phyloP scores from a whole-genome alignment of 805 yeast genomes.

The Cyberlindnera japonica region DNA sequence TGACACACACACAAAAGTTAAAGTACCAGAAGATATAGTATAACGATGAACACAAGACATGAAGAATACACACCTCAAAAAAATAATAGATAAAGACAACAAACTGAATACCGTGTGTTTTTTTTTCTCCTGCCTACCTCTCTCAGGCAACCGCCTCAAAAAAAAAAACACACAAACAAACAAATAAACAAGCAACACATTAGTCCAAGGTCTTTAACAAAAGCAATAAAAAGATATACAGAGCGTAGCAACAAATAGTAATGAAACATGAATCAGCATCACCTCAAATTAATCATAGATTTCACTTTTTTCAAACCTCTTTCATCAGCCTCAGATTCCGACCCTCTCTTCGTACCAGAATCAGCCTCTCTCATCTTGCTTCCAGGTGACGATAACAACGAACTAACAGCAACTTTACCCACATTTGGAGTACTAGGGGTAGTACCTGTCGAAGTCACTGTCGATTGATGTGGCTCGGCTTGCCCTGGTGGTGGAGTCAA shows the following conservation, averaged over 20 bases:
- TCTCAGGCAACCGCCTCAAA: neutral
- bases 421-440: constrained; percentile 1
- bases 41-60: neutral
- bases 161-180: neutral
- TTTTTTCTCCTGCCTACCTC: neutral
- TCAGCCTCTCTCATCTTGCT: neutral
- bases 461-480: too few species aligned
- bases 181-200: neutral
- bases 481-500: neutral
- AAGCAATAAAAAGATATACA: neutral
- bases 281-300: constrained; percentile 4
- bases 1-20: neutral
- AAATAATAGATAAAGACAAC: neutral
- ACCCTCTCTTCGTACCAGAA: constrained; percentile 4
- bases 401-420: constrained; percentile 20
- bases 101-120: neutral
- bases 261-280: neutral
- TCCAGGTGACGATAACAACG: constrained; percentile 21
- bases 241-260: neutral
- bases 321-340: neutral
- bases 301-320: constrained; percentile 10
- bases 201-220: too few species aligned
- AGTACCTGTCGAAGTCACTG: neutral
- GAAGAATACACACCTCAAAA: neutral
- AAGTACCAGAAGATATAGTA: neutral